A percentile compares a stretch with the other conserved stretches of the same genome.
phyloP scores from a whole-genome alignment of 805 yeast species.

The Teunomyces panamensis region DNA sequence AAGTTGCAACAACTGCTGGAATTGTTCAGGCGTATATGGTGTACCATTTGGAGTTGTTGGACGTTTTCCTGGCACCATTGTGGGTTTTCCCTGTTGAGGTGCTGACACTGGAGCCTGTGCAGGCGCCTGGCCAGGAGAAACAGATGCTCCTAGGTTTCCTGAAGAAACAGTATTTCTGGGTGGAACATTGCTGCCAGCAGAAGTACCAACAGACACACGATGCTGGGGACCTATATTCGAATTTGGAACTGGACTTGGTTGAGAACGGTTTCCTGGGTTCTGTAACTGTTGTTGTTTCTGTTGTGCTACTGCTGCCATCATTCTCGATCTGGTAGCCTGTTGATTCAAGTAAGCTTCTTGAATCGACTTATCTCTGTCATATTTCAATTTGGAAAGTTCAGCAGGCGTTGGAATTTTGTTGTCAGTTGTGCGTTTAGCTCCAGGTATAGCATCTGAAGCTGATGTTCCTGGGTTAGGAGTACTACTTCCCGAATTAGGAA shows the following conservation, averaged over 20 bases:
- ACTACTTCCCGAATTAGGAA: conserved; percentile 3
- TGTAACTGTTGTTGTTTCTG: conserved; percentile 6
- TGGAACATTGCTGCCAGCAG: background rate
- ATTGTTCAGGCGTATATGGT: conserved; percentile 58
- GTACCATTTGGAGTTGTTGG: conserved; percentile 55
- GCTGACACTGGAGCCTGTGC: conserved; percentile 1
- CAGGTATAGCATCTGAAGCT: conserved; percentile 44
- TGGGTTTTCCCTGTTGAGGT: conserved; percentile 7
- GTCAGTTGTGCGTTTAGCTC: conserved; percentile 36
- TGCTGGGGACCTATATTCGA: conserved; percentile 8
- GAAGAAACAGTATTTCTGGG: conserved; percentile 2
- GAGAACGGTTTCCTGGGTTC: background rate
- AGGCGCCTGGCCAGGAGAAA: background rate
- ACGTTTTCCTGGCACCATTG: conserved; percentile 15
- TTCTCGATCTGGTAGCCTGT: conserved; percentile 40
- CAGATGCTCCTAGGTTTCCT: conserved; percentile 1
- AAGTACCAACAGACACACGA: background rate
- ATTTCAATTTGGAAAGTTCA: conserved; percentile 78
- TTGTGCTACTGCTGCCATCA: conserved; percentile 43
- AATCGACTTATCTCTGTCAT: conserved; percentile 79
- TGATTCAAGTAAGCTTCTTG: conserved; percentile 66
- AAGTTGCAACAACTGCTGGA: conserved; percentile 53
- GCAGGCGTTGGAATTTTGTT: conserved; percentile 63
- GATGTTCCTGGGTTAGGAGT: conserved; percentile 11
- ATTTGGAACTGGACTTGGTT: conserved; percentile 12